A percentile compares a stretch with the other conserved stretches of the same genome.
Evolutionary conservation across 2,329 filamentous ascomycete species (phyloP).

Genomic region (Phyllosticta citrichinensis): DNA sequence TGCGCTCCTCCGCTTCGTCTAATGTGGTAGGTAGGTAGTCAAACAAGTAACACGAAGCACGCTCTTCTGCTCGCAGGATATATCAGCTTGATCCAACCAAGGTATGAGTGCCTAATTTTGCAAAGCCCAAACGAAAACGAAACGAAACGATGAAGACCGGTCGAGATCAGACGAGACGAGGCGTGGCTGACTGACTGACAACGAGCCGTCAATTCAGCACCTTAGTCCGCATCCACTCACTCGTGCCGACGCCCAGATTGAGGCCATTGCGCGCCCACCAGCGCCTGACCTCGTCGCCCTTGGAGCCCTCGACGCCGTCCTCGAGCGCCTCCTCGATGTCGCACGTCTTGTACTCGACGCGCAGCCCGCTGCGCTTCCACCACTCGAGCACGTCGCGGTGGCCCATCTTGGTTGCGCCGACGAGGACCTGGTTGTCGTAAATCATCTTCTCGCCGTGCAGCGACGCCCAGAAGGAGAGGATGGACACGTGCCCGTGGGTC

Average conservation of each 20-base stretch:
- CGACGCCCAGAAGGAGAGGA: conserved; percentile 74
- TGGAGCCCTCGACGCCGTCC: conserved; percentile 61
- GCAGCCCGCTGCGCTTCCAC: conserved; percentile 71
- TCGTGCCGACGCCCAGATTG: conserved; percentile 70
- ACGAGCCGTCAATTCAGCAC: conserved; percentile 37
- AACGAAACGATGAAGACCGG: too few species aligned
- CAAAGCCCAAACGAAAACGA: too few species aligned
- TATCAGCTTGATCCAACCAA: too few species aligned
- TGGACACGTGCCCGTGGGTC: conserved; percentile 71
- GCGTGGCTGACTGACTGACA: too few species aligned
- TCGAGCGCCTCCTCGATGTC: conserved; percentile 93
- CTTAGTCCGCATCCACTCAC: conserved; percentile 81
- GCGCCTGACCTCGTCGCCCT: conserved; percentile 60
- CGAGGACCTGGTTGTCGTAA: conserved; percentile 73
- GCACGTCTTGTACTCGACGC: conserved; percentile 87
- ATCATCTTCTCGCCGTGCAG: conserved; percentile 67
- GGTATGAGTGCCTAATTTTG: not conserved
- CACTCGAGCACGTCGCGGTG: conserved; percentile 79
- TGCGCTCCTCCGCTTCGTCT: not conserved
- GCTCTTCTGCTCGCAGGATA: too few species aligned
- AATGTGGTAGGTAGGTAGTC: not conserved
- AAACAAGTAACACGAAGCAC: too few species aligned
- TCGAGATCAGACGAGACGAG: too few species aligned
- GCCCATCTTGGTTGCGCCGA: conserved; percentile 78
- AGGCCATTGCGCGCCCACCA: conserved; percentile 87